Evolutionary conservation across 2,329 filamentous ascomycete species (phyloP).

Genomic region (Ceratocystis cacaofunesta): DNA sequence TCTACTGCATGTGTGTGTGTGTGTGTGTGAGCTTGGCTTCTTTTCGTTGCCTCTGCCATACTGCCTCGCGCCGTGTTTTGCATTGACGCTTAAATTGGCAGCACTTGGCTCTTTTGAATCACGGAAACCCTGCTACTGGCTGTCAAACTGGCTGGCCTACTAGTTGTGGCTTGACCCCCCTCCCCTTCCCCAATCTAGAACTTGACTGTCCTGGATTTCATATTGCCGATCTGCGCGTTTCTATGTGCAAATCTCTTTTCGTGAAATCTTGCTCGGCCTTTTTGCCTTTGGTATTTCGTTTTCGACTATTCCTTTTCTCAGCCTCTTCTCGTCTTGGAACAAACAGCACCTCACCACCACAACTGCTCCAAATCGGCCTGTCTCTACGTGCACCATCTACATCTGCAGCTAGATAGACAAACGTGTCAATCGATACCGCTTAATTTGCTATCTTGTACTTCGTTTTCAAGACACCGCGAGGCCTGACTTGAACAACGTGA

Average conservation of each 20-base stretch:
- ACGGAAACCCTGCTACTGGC: background rate
- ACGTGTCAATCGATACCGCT: too few relatives aligned
- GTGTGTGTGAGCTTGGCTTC: background rate
- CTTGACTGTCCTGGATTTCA: background rate
- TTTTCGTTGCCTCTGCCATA: background rate
- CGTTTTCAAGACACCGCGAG: too few relatives aligned
- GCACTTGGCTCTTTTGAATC: conserved; percentile 1
- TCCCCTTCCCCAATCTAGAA: background rate
- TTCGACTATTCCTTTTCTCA: background rate
- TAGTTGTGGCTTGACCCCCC: background rate
- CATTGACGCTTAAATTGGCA: conserved; percentile 6
- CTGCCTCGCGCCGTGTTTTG: background rate
- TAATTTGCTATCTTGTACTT: too few relatives aligned
- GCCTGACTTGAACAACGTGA: too few relatives aligned
- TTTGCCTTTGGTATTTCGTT: background rate
- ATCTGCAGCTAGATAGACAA: too few relatives aligned
- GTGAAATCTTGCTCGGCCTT: background rate
- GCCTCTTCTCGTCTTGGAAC: background rate
- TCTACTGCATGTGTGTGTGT: background rate
- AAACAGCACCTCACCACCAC: too few relatives aligned
- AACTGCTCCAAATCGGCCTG: too few relatives aligned
- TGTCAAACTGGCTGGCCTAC: background rate
- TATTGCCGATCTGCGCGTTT: conserved; percentile 2
- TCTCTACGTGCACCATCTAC: too few relatives aligned
- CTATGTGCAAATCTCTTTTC: background rate